These are phyloP conservation scores for Trichosporon faecale DNA, from an alignment of 1,284 basidiomycete genomes.

Conservation along the genomic window DNA sequence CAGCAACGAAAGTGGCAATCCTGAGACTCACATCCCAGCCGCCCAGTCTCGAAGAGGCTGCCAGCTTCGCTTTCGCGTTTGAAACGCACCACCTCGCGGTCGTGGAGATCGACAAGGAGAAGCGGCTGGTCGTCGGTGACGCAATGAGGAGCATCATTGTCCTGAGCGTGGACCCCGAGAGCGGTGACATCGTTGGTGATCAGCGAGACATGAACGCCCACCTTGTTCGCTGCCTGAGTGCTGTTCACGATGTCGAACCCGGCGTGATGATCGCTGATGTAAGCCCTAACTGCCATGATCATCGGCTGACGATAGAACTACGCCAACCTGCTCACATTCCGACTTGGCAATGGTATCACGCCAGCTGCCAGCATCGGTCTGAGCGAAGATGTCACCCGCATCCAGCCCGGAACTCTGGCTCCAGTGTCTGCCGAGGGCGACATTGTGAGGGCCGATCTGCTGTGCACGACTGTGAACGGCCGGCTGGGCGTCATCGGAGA, in stretches of 20 bases:
- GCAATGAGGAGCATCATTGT: constrained; percentile 76
- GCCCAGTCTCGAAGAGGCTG: constrained; percentile 53
- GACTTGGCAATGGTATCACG: constrained; percentile 43
- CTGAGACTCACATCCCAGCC: constrained; percentile 22
- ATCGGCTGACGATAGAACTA: constrained; percentile 47
- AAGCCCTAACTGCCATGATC: constrained; percentile 35
- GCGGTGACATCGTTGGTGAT: constrained; percentile 58
- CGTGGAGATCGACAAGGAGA: constrained; percentile 47
- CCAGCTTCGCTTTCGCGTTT: constrained; percentile 76
- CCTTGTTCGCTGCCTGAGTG: constrained; percentile 54
- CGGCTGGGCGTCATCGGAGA: constrained; percentile 75
- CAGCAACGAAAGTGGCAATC: constrained; percentile 61
- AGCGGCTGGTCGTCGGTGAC: constrained; percentile 67
- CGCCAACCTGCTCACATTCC: constrained; percentile 67
- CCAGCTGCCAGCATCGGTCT: constrained; percentile 51
- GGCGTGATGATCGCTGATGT: constrained; percentile 75
- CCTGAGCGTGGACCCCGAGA: constrained; percentile 57
- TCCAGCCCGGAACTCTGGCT: constrained; percentile 42
- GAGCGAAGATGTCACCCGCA: constrained; percentile 52
- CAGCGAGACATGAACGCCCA: constrained; percentile 75
- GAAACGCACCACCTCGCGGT: constrained; percentile 61
- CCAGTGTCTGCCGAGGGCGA: constrained; percentile 36
- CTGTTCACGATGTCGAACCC: constrained; percentile 41
- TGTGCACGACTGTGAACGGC: constrained; percentile 78
- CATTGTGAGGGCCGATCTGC: constrained; percentile 57